Conservation (phyloP, 78 protist species). For the Chrysochromulina tobinii region DNA sequence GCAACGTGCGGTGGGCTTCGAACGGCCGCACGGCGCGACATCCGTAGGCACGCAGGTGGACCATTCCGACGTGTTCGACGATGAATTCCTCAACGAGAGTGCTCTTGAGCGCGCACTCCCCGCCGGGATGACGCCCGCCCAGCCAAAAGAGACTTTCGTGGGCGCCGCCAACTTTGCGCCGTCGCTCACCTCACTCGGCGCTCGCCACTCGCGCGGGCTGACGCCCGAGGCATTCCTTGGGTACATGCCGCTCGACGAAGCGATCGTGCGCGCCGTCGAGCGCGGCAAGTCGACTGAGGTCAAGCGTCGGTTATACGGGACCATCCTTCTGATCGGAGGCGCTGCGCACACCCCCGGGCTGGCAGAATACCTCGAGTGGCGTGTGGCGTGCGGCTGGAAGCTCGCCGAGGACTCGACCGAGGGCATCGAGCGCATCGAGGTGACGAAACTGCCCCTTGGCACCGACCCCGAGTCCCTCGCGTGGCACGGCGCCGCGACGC, state of each 20-base stretch:
- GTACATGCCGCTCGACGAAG: background rate
- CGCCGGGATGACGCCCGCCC: too few species aligned
- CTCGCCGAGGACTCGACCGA: conserved; percentile 16
- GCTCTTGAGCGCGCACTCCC: too few species aligned
- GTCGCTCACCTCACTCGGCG: too few species aligned
- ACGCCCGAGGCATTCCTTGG: background rate
- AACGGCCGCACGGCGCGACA: too few species aligned
- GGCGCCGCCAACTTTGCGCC: too few species aligned
- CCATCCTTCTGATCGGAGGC: background rate
- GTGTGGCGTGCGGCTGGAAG: background rate
- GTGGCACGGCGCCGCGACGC: background rate
- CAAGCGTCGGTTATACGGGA: conserved; percentile 2
- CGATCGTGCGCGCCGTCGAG: background rate
- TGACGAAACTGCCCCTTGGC: background rate
- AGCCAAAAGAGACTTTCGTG: too few species aligned
- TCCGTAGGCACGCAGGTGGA: too few species aligned
- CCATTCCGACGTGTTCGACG: too few species aligned
- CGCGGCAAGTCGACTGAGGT: background rate
- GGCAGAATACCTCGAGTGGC: background rate
- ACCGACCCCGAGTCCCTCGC: background rate
- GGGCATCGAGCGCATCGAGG: conserved; percentile 6
- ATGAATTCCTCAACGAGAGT: too few species aligned
- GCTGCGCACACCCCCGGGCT: background rate
- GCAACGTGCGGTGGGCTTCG: too few species aligned
- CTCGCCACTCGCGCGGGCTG: background rate